phyloP scores from a whole-genome alignment of 202 grass and related monocot genomes.

The Schoenoplectus triqueter region DNA sequence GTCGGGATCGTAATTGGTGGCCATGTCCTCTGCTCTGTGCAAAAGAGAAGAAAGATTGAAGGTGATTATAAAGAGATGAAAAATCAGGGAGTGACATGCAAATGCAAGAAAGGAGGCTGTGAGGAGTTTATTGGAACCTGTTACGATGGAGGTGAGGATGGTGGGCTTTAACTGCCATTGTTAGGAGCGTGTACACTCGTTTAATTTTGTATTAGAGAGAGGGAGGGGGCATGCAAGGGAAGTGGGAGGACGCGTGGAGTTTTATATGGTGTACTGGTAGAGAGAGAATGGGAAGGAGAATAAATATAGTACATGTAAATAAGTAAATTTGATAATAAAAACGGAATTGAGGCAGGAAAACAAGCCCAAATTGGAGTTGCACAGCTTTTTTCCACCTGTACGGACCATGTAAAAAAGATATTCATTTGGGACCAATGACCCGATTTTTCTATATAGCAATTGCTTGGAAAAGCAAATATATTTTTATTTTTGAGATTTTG shows the following conservation, averaged over 20 bases:
- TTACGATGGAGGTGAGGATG: conserved; percentile 46
- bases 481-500: background rate
- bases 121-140: conserved; percentile 28
- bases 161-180: conserved; percentile 77
- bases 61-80: background rate
- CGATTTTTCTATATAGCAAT: background rate
- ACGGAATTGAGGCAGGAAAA: conserved; percentile 25
- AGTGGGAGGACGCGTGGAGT: background rate
- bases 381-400: background rate
- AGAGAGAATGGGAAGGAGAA: background rate
- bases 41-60: conserved; percentile 12
- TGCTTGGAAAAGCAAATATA: too few species aligned
- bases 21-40: conserved; percentile 27
- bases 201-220: too few species aligned
- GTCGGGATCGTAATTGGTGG: background rate
- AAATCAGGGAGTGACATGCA: background rate
- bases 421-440: background rate
- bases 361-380: background rate
- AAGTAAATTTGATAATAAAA: background rate
- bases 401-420: background rate
- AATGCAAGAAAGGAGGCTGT: background rate
- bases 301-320: conserved; percentile 29
- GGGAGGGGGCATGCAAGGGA: too few species aligned
- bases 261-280: conserved; percentile 43
- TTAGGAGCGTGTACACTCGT: too few species aligned